Conservation (phyloP, 352 stramenopile genomes). For the Globisporangium spinosum region DNA sequence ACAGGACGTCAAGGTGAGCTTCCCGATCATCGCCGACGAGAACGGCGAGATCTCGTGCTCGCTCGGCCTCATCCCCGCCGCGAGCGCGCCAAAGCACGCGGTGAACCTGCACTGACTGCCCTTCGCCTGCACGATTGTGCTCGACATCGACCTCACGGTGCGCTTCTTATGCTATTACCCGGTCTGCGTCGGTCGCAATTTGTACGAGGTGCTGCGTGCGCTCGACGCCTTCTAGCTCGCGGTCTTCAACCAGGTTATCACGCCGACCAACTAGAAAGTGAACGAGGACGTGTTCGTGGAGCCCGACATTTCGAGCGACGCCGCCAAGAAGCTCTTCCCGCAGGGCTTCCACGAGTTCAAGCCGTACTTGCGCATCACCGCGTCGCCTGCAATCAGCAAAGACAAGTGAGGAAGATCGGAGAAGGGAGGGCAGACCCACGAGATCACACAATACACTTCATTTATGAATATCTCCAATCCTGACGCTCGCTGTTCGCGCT, state of each 20-base stretch:
- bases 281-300: conserved; percentile 87
- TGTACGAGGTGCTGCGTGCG: conserved; percentile 74
- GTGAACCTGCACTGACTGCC: conserved; percentile 52
- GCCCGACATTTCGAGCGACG: conserved; percentile 50
- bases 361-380: conserved; percentile 70
- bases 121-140: conserved; percentile 60
- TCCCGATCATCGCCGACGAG: conserved; percentile 67
- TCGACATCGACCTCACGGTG: conserved; percentile 77
- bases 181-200: conserved; percentile 64
- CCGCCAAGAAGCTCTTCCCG: conserved; percentile 77
- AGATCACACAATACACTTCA: conserved; percentile 12
- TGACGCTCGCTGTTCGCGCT: conserved; percentile 13
- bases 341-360: conserved; percentile 84
- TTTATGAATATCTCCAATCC: conserved; percentile 16
- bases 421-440: not conserved
- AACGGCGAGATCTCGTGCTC: conserved; percentile 56
- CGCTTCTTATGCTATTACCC: conserved; percentile 64
- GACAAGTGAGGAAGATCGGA: conserved; percentile 30
- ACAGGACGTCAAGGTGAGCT: conserved; percentile 70
- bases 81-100: conserved; percentile 39
- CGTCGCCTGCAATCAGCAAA: conserved; percentile 54
- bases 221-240: conserved; percentile 71
- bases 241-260: conserved; percentile 73
- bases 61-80: conserved; percentile 43
- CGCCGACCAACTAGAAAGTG: conserved; percentile 83